Evolutionary conservation across 129 eudicot species (phyloP), one percentile per base, ranked within the genome.

Genomic region (Ambrosia artemisiifolia): DNA sequence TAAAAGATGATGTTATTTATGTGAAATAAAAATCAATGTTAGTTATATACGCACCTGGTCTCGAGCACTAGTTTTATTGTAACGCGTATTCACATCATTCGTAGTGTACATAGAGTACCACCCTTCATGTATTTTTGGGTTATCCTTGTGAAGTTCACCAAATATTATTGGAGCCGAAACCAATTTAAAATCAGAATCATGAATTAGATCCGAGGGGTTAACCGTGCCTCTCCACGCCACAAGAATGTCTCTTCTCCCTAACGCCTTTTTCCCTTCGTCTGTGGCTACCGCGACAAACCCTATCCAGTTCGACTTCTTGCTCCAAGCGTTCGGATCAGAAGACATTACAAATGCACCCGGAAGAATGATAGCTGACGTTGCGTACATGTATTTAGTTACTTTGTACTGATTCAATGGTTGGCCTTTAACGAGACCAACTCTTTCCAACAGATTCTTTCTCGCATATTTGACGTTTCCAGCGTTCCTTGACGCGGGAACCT

Each of bases 241-340:
- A 51, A 85, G 12, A 55, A 85, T 85, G 40, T 85, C 90, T 70
- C 90, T 73, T 55, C 90, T 57, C 13, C 90, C 90, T 20, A 85
- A 65, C 35, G 8, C 76, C 14, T 66, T 59, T 50, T 68, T 68
- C 74, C 84, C 87, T 18, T 80, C 79, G 28, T 86, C 91, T 0
- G 77, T 75, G 6, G 79, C 71, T 60, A 80, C 91, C 4, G 79
- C 91, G 0, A 83, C 50, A 71, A 65, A 86, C 60, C 85, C 91
- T 34, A 86, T 80, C 80, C 82, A 86, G 46, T 86, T 86, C 3
- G 85, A 80, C 63, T 86, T 78, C 61, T 65, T 83, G 74, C 81
- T 71, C 87, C 91, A 86, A 6, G 81, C 69, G 6, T 80, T 78
- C 20, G 67, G 44, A 7, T 81, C 81, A 14, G 72, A 34, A 0